These are phyloP conservation scores for Peniophora sp. DNA, from an alignment of 1,284 basidiomycete species.

Conservation along the genomic window DNA sequence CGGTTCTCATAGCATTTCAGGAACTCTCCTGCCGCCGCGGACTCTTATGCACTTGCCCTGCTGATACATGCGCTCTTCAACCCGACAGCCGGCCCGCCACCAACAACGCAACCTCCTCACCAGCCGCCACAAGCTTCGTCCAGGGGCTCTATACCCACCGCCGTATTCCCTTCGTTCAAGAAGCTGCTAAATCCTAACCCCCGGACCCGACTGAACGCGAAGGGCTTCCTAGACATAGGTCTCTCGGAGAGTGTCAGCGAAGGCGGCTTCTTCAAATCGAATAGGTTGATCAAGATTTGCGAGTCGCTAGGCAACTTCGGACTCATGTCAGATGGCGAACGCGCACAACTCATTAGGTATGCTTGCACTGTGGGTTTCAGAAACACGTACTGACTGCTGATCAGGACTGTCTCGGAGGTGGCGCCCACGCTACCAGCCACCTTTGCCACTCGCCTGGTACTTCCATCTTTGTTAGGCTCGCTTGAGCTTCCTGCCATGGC, in stretches of 20 bases:
- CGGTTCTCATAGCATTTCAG: slow-evolving; percentile 29
- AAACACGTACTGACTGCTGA: too few relatives aligned
- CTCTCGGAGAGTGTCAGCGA: slow-evolving; percentile 57
- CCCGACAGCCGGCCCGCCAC: slow-evolving; percentile 55
- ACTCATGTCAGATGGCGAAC: slow-evolving; percentile 78
- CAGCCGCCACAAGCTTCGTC: slow-evolving; percentile 66
- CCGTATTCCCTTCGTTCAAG: slow-evolving; percentile 80
- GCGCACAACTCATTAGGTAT: slow-evolving; percentile 64
- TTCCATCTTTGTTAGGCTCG: slow-evolving; percentile 63
- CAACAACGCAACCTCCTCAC: slow-evolving; percentile 65
- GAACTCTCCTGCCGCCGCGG: slow-evolving; percentile 62
- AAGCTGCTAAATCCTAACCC: slow-evolving; percentile 85
- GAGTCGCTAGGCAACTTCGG: slow-evolving; percentile 84
- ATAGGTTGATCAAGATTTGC: slow-evolving; percentile 83
- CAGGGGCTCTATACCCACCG: slow-evolving; percentile 71
- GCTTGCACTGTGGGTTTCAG: slow-evolving; percentile 12
- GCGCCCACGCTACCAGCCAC: slow-evolving; percentile 78
- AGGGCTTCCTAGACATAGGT: slow-evolving; percentile 73
- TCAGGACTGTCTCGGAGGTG: slow-evolving; percentile 74
- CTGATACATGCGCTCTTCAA: slow-evolving; percentile 86
- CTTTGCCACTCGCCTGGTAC: slow-evolving; percentile 80
- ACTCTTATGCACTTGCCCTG: slow-evolving; percentile 83
- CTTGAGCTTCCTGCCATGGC: slow-evolving; percentile 80
- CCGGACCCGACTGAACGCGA: slow-evolving; percentile 69
- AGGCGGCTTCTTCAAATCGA: slow-evolving; percentile 79